A percentile compares a stretch with the other conserved stretches of the same genome.
Conservation (phyloP, 495 filamentous ascomycete genomes). For the Penicillium silybi region DNA sequence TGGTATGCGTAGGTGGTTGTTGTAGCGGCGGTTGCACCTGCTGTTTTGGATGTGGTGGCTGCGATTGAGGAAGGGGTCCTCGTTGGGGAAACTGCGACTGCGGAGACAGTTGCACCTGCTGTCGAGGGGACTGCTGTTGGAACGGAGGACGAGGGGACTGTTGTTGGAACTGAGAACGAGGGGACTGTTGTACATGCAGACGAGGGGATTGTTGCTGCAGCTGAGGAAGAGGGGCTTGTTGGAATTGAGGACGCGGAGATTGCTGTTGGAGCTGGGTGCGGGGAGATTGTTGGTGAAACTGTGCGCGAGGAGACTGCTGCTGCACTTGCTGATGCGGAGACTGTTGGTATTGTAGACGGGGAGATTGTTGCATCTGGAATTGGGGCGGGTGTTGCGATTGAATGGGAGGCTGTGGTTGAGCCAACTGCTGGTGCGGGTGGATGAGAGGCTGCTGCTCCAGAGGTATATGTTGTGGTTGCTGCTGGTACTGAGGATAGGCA, state of each 20-base stretch:
- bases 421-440: conserved; percentile 8
- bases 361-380: conserved; percentile 9
- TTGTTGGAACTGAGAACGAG: conserved; percentile 5
- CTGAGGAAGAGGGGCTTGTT: conserved; percentile 2
- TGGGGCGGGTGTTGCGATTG: conserved; percentile 18
- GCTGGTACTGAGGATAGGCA: conserved; percentile 31
- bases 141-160: conserved; percentile 4
- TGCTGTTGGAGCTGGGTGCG: conserved; percentile 7
- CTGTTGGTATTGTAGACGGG: background rate
- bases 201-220: conserved; percentile 10
- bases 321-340: conserved; percentile 3
- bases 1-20: conserved; percentile 17
- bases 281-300: conserved; percentile 1
- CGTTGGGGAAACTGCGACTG: conserved; percentile 3
- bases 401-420: conserved; percentile 8
- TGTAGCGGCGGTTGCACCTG: conserved; percentile 1
- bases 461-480: conserved; percentile 12
- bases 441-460: conserved; percentile 22
- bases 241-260: conserved; percentile 4
- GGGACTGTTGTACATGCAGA: conserved; percentile 6
- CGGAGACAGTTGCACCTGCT: conserved; percentile 4
- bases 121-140: conserved; percentile 8
- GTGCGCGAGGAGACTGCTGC: conserved; percentile 8
- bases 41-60: conserved; percentile 1
- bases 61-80: background rate